Conservation (phyloP, 495 filamentous ascomycete species). For the Penicillium simplicissimum region DNA sequence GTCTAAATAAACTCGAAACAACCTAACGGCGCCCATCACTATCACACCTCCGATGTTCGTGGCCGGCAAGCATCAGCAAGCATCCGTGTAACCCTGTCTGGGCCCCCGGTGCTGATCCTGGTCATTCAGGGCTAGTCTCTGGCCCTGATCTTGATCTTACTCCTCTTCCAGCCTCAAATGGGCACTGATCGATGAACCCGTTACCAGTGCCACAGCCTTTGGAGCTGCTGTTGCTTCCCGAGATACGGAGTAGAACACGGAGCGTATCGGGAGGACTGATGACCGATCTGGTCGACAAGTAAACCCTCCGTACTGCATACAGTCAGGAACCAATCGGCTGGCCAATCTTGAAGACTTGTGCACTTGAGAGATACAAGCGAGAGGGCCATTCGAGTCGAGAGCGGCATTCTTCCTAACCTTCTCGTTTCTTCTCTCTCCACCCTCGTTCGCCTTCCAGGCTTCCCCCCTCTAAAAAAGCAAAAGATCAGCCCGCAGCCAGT, state of each 20-base stretch:
- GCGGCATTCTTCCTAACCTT: not conserved
- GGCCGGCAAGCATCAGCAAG: conserved; percentile 5
- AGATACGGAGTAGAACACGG: not conserved
- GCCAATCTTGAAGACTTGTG: not conserved
- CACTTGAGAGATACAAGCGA: not conserved
- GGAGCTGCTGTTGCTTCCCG: conserved; percentile 13
- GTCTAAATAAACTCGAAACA: conserved; percentile 51
- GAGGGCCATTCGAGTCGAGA: not conserved
- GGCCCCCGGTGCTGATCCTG: not conserved
- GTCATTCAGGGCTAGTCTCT: conserved; percentile 1
- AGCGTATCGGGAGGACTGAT: not conserved
- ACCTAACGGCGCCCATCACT: conserved; percentile 40
- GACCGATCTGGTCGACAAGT: not conserved
- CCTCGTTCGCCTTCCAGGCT: not conserved
- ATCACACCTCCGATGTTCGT: conserved; percentile 14
- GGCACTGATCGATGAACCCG: not conserved
- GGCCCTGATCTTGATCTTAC: conserved; percentile 11
- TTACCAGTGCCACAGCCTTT: not conserved
- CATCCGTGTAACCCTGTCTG: conserved; percentile 13
- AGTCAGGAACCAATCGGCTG: not conserved
- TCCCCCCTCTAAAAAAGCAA: not conserved
- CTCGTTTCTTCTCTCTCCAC: not conserved
- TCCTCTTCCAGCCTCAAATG: not conserved
- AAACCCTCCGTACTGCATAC: not conserved
- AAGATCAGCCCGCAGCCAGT: conserved; percentile 4